Evolutionary conservation across 2,329 filamentous ascomycete genomes (phyloP).

Genomic region (Trichoderma semiorbis): DNA sequence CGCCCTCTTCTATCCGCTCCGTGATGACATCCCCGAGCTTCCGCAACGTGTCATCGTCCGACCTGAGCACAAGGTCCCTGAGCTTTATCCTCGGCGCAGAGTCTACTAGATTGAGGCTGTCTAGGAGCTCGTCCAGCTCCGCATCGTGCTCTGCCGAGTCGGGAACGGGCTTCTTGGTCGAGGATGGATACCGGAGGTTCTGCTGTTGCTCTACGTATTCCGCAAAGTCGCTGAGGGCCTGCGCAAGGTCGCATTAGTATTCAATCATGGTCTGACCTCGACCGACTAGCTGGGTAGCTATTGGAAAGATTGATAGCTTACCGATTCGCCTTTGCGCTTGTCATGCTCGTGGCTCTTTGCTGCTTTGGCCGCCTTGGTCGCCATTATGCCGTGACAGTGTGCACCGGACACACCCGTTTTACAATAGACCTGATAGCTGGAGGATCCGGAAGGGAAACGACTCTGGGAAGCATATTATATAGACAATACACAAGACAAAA

Average conservation of each 20-base stretch:
- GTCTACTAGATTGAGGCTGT: conserved; percentile 79
- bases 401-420: background rate
- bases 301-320: conserved; percentile 39
- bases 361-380: conserved; percentile 55
- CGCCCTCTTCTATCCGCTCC: conserved; percentile 72
- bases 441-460: background rate
- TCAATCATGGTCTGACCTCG: background rate
- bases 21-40: conserved; percentile 64
- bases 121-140: conserved; percentile 88
- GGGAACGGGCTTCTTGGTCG: conserved; percentile 30
- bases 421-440: background rate
- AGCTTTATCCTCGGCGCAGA: conserved; percentile 63
- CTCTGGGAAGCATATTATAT: background rate
- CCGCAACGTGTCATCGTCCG: conserved; percentile 57
- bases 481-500: background rate
- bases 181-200: conserved; percentile 59
- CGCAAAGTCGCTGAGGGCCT: conserved; percentile 89
- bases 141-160: conserved; percentile 57
- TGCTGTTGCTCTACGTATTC: conserved; percentile 97
- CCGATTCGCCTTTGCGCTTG: conserved; percentile 81
- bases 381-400: conserved; percentile 39
- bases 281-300: background rate
- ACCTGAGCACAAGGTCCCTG: conserved; percentile 70
- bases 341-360: conserved; percentile 69
- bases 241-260: background rate